phyloP scores from a whole-genome alignment of 2,329 filamentous ascomycete genomes.

The Akanthomyces muscarius region DNA sequence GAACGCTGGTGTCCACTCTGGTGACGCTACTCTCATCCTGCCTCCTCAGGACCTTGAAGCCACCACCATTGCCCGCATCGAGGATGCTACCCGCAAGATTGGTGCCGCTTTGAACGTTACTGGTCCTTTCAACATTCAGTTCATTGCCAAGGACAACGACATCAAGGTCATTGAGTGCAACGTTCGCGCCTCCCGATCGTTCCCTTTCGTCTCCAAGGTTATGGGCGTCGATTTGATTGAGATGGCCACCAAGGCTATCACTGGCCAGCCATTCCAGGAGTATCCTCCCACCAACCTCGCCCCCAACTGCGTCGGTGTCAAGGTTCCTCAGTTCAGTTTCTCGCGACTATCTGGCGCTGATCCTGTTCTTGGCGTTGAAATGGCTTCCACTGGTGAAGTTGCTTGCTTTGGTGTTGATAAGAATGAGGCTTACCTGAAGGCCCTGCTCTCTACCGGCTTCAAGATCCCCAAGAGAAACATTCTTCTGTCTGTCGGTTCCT shows the following conservation, averaged over 20 bases:
- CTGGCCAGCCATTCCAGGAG: constrained; percentile 73
- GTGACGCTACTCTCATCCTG: constrained; percentile 91
- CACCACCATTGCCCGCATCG: constrained; percentile 86
- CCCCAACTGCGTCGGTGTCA: constrained; percentile 85
- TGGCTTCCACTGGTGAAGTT: constrained; percentile 98
- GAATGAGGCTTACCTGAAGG: constrained; percentile 97
- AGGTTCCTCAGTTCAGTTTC: constrained; percentile 99
- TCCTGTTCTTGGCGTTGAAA: constrained; percentile 94
- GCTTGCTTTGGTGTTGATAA: constrained; percentile 94
- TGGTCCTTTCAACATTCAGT: constrained; percentile 97
- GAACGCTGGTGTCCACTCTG: constrained; percentile 97
- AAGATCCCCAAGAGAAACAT: constrained; percentile 94
- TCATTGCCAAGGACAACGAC: constrained; percentile 98
- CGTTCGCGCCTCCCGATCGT: constrained; percentile 90
- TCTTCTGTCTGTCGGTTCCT: constrained; percentile 89
- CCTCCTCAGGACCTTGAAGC: constrained; percentile 89
- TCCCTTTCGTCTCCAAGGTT: constrained; percentile 97
- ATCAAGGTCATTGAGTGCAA: constrained; percentile 99
- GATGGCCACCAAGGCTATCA: constrained; percentile 97
- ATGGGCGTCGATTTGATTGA: constrained; percentile 98
- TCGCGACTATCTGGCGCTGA: constrained; percentile 93
- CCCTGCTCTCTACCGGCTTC: constrained; percentile 91
- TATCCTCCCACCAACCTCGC: constrained; percentile 77
- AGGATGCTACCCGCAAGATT: constrained; percentile 94
- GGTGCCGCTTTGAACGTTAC: constrained; percentile 91